These are phyloP conservation scores for Babesia bovis DNA, from an alignment of 169 alveolate species.

Conservation along the genomic window DNA sequence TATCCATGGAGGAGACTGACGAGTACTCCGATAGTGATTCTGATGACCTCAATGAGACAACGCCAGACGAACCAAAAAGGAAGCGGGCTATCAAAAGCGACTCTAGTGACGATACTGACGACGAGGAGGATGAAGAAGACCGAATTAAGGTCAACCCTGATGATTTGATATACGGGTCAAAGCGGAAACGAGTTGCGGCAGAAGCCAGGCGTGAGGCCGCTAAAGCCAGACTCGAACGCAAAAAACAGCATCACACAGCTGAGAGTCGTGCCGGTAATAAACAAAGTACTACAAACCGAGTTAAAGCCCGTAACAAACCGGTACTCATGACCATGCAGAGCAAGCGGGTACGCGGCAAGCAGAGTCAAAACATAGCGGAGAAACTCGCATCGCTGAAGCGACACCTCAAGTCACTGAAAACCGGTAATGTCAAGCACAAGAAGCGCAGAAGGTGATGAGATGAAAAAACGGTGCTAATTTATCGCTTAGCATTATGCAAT, in stretches of 20 bases:
- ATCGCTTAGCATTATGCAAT: too few relatives aligned
- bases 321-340: conserved; percentile 73
- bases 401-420: conserved; percentile 52
- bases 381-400: conserved; percentile 40
- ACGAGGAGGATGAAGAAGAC: conserved; percentile 27
- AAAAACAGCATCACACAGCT: conserved; percentile 24
- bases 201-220: conserved; percentile 18
- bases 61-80: background rate
- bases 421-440: conserved; percentile 47
- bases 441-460: conserved; percentile 35
- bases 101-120: conserved; percentile 15
- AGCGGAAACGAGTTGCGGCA: conserved; percentile 31
- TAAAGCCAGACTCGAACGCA: conserved; percentile 23
- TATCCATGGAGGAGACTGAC: conserved; percentile 17
- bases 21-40: background rate
- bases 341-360: conserved; percentile 37
- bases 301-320: conserved; percentile 76
- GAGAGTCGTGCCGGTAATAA: conserved; percentile 52
- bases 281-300: conserved; percentile 75
- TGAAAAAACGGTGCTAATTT: too few relatives aligned
- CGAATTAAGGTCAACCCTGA: conserved; percentile 28
- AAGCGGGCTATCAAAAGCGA: background rate
- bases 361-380: conserved; percentile 30
- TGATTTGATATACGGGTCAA: conserved; percentile 19
- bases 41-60: background rate